phyloP scores from a whole-genome alignment of 2,329 filamentous ascomycete species.

The Arthroderma uncinatum region DNA sequence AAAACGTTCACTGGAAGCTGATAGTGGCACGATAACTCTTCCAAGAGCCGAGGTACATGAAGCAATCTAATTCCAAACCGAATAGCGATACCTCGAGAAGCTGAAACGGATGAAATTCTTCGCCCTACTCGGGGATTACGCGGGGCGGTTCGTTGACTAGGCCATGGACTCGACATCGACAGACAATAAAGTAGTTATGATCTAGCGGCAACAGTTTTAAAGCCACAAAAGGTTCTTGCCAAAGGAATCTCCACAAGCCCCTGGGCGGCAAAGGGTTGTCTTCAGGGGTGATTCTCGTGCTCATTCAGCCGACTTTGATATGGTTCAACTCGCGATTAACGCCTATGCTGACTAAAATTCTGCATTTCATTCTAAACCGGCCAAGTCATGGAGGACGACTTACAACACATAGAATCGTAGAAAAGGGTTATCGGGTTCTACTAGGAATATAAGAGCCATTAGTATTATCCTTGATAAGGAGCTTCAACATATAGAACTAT shows the following conservation, averaged over 20 bases:
- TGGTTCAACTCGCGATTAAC: slow-evolving; percentile 11
- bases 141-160: not conserved
- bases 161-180: not conserved
- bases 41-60: slow-evolving; percentile 74
- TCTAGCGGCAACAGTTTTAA: not conserved
- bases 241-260: not conserved
- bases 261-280: not conserved
- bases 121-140: not conserved
- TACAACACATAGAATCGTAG: not conserved
- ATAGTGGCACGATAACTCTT: slow-evolving; percentile 62
- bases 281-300: slow-evolving; percentile 4
- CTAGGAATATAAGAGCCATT: not conserved
- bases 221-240: not conserved
- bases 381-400: not conserved
- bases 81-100: not conserved
- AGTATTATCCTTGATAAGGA: slow-evolving; percentile 1
- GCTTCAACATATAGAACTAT: not conserved
- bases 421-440: not conserved
- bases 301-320: slow-evolving; percentile 11
- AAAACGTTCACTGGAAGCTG: slow-evolving; percentile 69
- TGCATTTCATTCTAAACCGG: slow-evolving; percentile 9
- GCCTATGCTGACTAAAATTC: slow-evolving; percentile 9
- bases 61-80: slow-evolving; percentile 16
- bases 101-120: not conserved
- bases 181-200: not conserved